Evolutionary conservation across 1,284 basidiomycete species (phyloP).

Genomic region (Sanghuangporus sanghuang): DNA sequence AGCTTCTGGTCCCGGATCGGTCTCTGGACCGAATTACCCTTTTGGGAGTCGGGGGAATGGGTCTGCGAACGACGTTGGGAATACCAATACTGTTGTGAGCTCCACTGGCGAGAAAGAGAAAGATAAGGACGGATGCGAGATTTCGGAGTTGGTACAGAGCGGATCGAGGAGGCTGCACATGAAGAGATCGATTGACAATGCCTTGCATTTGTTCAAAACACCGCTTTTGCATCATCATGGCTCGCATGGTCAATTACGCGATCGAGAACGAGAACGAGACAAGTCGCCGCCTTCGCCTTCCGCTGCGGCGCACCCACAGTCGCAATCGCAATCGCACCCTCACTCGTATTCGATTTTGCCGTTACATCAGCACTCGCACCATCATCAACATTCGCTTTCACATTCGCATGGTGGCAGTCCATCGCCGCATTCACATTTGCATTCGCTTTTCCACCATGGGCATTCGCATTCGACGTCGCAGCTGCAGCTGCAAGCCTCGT

Average conservation of each 20-base stretch:
- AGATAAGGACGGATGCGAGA: background rate
- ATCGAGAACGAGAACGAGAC: background rate
- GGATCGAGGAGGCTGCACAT: conserved; percentile 12
- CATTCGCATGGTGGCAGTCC: conserved; percentile 2
- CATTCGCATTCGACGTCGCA: conserved; percentile 9
- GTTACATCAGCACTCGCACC: background rate
- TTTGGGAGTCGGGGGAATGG: background rate
- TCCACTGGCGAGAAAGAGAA: background rate
- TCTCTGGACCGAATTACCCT: background rate
- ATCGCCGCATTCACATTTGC: conserved; percentile 1
- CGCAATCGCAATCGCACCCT: background rate
- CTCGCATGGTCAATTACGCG: conserved; percentile 12
- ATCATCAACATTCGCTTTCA: background rate
- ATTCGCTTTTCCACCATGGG: conserved; percentile 2
- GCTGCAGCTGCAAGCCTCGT: conserved; percentile 1
- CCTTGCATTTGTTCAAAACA: conserved; percentile 13
- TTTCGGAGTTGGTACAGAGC: background rate
- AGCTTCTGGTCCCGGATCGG: background rate
- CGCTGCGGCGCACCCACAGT: background rate
- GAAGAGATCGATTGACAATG: conserved; percentile 18
- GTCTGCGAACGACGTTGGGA: background rate
- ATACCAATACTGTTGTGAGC: background rate
- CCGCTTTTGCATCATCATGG: conserved; percentile 13
- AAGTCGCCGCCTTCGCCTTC: conserved; percentile 12
- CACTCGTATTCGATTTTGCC: background rate